Evolutionary conservation across 2,329 filamentous ascomycete species (phyloP).

Genomic region (Neurospora crassa): DNA sequence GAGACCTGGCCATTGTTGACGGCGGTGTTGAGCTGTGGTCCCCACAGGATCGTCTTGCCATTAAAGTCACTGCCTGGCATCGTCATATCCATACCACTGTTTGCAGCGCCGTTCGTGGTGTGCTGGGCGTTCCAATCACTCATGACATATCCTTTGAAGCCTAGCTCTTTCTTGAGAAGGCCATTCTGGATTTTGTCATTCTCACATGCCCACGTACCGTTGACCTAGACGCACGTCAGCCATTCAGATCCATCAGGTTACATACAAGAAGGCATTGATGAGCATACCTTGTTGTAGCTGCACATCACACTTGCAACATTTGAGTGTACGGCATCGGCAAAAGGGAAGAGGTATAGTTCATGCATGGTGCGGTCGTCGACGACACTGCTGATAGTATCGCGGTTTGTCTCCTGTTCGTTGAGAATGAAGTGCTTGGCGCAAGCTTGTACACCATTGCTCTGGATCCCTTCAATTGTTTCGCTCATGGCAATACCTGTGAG

Average conservation of each 20-base stretch:
- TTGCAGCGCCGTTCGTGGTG: constrained; percentile 54
- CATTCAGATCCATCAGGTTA: not conserved
- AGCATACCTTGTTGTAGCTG: constrained; percentile 50
- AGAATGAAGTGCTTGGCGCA: constrained; percentile 52
- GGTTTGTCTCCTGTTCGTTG: constrained; percentile 59
- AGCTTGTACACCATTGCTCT: constrained; percentile 40
- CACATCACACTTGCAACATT: constrained; percentile 62
- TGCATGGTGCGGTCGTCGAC: constrained; percentile 58
- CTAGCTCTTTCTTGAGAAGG: constrained; percentile 60
- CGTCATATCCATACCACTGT: constrained; percentile 68
- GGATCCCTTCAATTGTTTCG: constrained; percentile 51
- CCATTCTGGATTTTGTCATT: constrained; percentile 51
- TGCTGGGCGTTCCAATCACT: constrained; percentile 71
- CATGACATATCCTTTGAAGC: constrained; percentile 55
- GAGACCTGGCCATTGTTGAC: constrained; percentile 49
- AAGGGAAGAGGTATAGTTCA: constrained; percentile 60
- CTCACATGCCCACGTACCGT: constrained; percentile 58
- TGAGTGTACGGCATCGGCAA: constrained; percentile 57
- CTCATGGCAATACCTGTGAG: constrained; percentile 53
- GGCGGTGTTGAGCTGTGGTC: constrained; percentile 40
- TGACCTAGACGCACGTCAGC: constrained; percentile 29
- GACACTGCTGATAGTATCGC: constrained; percentile 44
- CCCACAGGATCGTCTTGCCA: constrained; percentile 44
- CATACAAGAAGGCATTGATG: not conserved
- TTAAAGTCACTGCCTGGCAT: constrained; percentile 64